Base-by-base conservation (phyloP, 306 rosid species). In the Castanea sativa region DNA sequence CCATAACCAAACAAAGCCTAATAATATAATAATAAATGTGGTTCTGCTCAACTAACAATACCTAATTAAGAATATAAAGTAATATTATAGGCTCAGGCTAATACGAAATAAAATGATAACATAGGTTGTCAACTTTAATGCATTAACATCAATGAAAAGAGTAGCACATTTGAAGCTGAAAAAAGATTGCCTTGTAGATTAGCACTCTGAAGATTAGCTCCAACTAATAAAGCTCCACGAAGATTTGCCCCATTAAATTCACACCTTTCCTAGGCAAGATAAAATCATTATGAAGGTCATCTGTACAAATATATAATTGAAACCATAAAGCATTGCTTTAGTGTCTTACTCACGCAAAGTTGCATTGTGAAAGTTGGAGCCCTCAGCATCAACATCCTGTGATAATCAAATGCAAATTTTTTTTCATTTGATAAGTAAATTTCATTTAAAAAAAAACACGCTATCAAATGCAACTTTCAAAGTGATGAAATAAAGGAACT, bases 181-280 rank as follows among this genome's bases (percentile, higher is more conserved):
- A 71, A 75, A 80, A 33, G 58, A 41, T 74, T 83, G 85, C 99
- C 99, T 92, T 94, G 99, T 71, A 94, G 87, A 83, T 92, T 94
- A 85, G 97, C 99, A 84, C 99, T 94, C 80, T 91, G 89, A 83
- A 94, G 97, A 85, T 79, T 86, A 43, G 97, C 89, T 75, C 97
- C 97, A 61, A 93, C 92, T 85, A 94, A 89, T 80, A 94, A 76
- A 77, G 97, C 95, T 85, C 97, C 94, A 73, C 89, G 97, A 71
- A 94, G 97, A 88, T 92, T 94, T 77, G 99, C 99, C 86, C 95
- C 92, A 71, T 90, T 94, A 89, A 94, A 94, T 74, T 92, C 99
- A 89, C 99, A 94, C 86, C 99, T 94, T 92, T 83, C 89, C 90
- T 82, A 90, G 91, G 89, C 86, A 91, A 89, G 79, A 87, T 64